Percentiles rank a stretch among this genome's conserved stretches.
Conservation (phyloP, 2,329 filamentous ascomycete species). For the Cladorrhinum sp. region DNA sequence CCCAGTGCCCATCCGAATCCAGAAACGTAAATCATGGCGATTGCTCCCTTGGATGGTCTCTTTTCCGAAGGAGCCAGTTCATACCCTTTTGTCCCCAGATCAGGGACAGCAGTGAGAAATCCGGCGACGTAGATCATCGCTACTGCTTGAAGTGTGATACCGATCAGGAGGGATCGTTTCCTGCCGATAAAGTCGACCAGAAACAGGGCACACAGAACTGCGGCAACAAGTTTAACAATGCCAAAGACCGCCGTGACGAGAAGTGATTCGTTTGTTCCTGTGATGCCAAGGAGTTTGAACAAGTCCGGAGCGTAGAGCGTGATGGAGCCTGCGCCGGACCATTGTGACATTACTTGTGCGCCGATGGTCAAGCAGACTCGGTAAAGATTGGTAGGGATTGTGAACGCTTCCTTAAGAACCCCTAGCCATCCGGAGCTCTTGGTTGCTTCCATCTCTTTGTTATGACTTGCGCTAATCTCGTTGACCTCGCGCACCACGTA, state of each 20-base stretch:
- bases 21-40: conserved; percentile 70
- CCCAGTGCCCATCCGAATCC: conserved; percentile 68
- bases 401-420: conserved; percentile 65
- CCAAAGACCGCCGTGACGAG: conserved; percentile 75
- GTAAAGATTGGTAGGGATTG: conserved; percentile 67
- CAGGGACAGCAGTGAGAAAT: conserved; percentile 62
- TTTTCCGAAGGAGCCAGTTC: conserved; percentile 47
- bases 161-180: conserved; percentile 61
- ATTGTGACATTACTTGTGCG: conserved; percentile 70
- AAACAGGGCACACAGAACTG: conserved; percentile 70
- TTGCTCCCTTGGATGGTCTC: conserved; percentile 61
- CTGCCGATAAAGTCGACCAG: conserved; percentile 76
- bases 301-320: conserved; percentile 74
- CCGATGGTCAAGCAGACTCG: conserved; percentile 65
- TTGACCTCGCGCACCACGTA: conserved; percentile 61
- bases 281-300: conserved; percentile 68
- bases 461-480: conserved; percentile 62
- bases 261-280: conserved; percentile 64
- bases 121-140: conserved; percentile 61
- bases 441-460: conserved; percentile 70
- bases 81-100: conserved; percentile 49
- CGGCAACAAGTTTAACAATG: conserved; percentile 66
- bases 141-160: conserved; percentile 58
- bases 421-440: conserved; percentile 63
- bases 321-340: conserved; percentile 70